Percentiles rank a stretch among this genome's conserved stretches.
Conservation (phyloP, 169 alveolate species). For the Plasmodium fragile region DNA sequence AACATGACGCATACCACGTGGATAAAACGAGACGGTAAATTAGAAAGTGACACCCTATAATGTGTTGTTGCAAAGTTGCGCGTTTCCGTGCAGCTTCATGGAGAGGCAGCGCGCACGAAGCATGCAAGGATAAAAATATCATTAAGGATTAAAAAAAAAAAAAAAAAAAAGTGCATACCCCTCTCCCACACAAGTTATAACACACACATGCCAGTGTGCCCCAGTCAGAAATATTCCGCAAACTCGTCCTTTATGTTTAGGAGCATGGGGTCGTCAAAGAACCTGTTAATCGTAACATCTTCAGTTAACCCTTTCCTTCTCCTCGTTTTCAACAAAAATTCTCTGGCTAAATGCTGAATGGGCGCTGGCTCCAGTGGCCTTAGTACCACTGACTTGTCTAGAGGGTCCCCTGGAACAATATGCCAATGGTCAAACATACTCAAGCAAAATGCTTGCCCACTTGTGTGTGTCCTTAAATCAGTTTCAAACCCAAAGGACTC, state of each 20-base stretch:
- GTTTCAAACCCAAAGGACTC: slow-evolving; percentile 99
- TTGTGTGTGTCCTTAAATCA: slow-evolving; percentile 96
- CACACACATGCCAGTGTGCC: slow-evolving; percentile 22
- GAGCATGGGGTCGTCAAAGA: slow-evolving; percentile 92
- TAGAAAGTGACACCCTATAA: neutral
- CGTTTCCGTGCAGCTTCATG: neutral
- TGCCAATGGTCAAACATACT: slow-evolving; percentile 97
- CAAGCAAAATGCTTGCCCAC: slow-evolving; percentile 98
- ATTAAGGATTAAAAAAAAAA: neutral
- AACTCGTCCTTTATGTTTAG: slow-evolving; percentile 78
- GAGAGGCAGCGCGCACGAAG: neutral
- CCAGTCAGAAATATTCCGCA: slow-evolving; percentile 79
- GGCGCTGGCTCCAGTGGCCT: slow-evolving; percentile 98
- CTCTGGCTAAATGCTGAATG: slow-evolving; percentile 98
- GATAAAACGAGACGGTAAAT: neutral
- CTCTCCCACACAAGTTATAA: neutral
- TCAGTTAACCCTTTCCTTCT: slow-evolving; percentile 95
- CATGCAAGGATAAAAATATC: neutral
- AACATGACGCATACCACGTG: neutral
- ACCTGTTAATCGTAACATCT: slow-evolving; percentile 91
- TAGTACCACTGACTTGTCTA: slow-evolving; percentile 96
- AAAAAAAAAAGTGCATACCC: neutral
- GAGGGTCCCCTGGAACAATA: slow-evolving; percentile 99
- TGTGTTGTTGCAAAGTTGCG: neutral
- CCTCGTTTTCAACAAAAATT: slow-evolving; percentile 97